phyloP scores from a whole-genome alignment of 208 protist species.

The Crithidia brevicula region DNA sequence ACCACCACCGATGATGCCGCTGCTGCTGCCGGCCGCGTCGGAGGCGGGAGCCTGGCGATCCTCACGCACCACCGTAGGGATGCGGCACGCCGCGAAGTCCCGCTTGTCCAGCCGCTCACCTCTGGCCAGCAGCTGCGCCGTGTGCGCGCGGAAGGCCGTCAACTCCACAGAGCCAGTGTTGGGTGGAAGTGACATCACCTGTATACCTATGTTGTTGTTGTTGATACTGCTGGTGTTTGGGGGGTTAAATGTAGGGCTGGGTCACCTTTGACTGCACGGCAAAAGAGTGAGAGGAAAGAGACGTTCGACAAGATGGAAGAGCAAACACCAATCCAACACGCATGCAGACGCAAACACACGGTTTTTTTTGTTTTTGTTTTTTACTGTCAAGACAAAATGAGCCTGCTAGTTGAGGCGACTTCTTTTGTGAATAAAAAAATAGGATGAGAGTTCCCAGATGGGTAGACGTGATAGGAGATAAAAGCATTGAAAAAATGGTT shows the following conservation, averaged over 20 bases:
- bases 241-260: background rate
- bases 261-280: too few relatives aligned
- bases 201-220: background rate
- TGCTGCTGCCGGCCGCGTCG: background rate
- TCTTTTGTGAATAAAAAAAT: too few relatives aligned
- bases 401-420: too few relatives aligned
- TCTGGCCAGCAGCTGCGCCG: constrained; percentile 40
- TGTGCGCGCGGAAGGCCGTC: constrained; percentile 60
- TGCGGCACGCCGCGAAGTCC: constrained; percentile 43
- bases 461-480: too few relatives aligned
- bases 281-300: too few relatives aligned
- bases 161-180: constrained; percentile 83
- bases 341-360: too few relatives aligned
- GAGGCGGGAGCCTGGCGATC: constrained; percentile 8
- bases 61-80: constrained; percentile 62
- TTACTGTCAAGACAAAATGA: too few relatives aligned
- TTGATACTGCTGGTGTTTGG: background rate
- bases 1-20: background rate
- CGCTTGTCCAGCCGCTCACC: constrained; percentile 66
- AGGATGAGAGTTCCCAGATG: too few relatives aligned
- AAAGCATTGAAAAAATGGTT: too few relatives aligned
- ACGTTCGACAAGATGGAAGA: too few relatives aligned
- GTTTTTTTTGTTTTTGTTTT: too few relatives aligned
- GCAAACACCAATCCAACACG: too few relatives aligned
- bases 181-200: constrained; percentile 73